Base-by-base conservation (phyloP, 1,139 yeast species). In the Diutina sp. region DNA sequence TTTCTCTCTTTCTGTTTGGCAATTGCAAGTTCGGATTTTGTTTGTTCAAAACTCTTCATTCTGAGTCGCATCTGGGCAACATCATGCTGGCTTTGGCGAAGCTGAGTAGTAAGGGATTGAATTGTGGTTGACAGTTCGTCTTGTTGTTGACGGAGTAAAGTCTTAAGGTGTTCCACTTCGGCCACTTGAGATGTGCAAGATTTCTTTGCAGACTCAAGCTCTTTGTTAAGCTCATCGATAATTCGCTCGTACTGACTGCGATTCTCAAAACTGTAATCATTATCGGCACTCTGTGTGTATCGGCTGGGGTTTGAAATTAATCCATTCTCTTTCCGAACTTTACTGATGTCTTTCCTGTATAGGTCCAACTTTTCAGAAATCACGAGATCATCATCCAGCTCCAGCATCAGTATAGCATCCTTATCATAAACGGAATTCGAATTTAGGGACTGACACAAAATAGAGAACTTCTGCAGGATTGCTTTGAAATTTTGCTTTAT, bases 1-100 rank as follows among this genome's bases (percentile, higher is more conserved):
- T 72, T 66, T 53, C 83, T 65, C 59, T 79, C 82, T 60, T 78
- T 80, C 32, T 79, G 77, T 8, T 74, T 71, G 0, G 83, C 77
- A 6, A 65, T 61, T 38, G 76, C 73, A 50, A 79, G 66, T 30
- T 76, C 79, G 47, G 69, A 71, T 46, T 70, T 70, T 4, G 72
- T 60, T 57, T 68, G 71, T 14, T 73, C 76, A 18, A 66, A 57
- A 46, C 62, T 63, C 56, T 69, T 68, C 14, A 71, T 62, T 46
- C 62, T 66, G 12, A 63, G 58, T 35, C 41, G 12, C 41, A 35
- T 35, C 0, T 51, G 38, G 55, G 62, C 46, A 48, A 68, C 56
- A 60, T 74, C 69, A 35, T 67, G 67, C 41, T 73, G 69, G 38
- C 70, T 69, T 46, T 60, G 61, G 14, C 67, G 66, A 30, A 73